Base-by-base conservation (phyloP, 805 yeast genomes). In the Kluyveromyces nonfermentans region DNA sequence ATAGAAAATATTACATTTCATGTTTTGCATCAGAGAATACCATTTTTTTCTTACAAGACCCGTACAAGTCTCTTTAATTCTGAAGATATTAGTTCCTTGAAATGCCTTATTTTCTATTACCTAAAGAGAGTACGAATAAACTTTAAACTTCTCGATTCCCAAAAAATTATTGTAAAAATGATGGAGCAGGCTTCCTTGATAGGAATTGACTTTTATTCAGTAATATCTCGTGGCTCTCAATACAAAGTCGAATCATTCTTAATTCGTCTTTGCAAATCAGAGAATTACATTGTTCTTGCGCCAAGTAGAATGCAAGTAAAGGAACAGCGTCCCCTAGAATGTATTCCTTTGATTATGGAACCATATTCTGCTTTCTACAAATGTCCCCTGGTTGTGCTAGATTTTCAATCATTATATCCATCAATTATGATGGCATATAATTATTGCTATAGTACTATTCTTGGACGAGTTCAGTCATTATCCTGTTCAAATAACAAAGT, bases 321-420 rank as follows among this genome's bases (percentile, higher is more conserved):
- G 53, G 73, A 79, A 33, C 96, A 89, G 70, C 81, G 80, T 49
- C 82, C 97, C 0, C 65, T 93, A 33, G 96, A 88, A 54, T 82
- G 88, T 48, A 77, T 93, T 5, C 96, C 97, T 0, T 68, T 93
- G 42, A 86, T 93, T 2, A 79, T 93, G 89, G 98, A 93, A 56
- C 98, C 98, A 0, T 75, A 76, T 19, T 78, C 95, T 5, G 79
- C 77, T 16, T 85, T 81, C 51, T 93, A 88, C 60, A 87, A 85
- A 44, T 82, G 90, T 45, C 98, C 98, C 0, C 68, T 93, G 22
- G 75, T 89, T 15, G 97, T 93, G 0, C 64, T 93, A 17, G 98
- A 93, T 60, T 93, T 93, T 56, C 96, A 90, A 54, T 87, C 97
- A 0, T 70, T 93, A 40, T 93, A 93, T 57, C 98, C 98, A 0